Percentiles rank a stretch among this genome's conserved stretches.
Conservation (phyloP, 805 yeast species). For the Saccharomyces jurei region DNA sequence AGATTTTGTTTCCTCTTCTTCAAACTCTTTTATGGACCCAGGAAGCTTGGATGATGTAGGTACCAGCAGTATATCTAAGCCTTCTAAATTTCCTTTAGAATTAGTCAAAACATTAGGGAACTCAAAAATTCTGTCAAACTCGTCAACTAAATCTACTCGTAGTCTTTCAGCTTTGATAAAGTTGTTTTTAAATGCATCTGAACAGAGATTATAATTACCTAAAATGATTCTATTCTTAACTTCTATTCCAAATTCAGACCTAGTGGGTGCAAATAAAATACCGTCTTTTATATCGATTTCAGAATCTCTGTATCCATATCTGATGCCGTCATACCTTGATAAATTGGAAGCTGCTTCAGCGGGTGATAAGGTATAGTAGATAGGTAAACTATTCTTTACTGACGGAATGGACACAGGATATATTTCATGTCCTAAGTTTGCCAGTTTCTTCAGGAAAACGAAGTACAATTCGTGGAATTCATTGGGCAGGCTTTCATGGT, state of each 20-base stretch:
- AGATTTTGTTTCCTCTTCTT: conserved; percentile 30
- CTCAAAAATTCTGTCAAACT: conserved; percentile 58
- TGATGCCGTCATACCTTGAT: conserved; percentile 81
- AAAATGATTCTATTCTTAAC: conserved; percentile 75
- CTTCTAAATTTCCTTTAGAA: conserved; percentile 17
- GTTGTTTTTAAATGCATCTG: conserved; percentile 62
- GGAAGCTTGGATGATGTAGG: conserved; percentile 64
- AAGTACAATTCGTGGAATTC: conserved; percentile 43
- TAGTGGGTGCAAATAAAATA: conserved; percentile 47
- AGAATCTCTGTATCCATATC: conserved; percentile 59
- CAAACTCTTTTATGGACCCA: conserved; percentile 43
- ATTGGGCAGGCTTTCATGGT: conserved; percentile 45
- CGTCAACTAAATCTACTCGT: conserved; percentile 51
- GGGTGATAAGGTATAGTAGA: conserved; percentile 81
- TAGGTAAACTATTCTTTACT: conserved; percentile 57
- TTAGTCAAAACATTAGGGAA: conserved; percentile 37
- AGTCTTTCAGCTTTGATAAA: conserved; percentile 67
- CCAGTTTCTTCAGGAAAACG: conserved; percentile 37
- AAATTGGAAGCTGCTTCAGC: conserved; percentile 93
- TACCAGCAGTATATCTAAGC: conserved; percentile 62
- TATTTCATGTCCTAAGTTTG: conserved; percentile 42
- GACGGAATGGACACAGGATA: conserved; percentile 64
- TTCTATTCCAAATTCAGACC: conserved; percentile 66
- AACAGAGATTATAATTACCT: conserved; percentile 79
- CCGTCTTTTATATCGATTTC: conserved; percentile 29